These are phyloP conservation scores for Helichrysum umbraculigerum DNA, from an alignment of 129 eudicot species.

Conservation along the genomic window DNA sequence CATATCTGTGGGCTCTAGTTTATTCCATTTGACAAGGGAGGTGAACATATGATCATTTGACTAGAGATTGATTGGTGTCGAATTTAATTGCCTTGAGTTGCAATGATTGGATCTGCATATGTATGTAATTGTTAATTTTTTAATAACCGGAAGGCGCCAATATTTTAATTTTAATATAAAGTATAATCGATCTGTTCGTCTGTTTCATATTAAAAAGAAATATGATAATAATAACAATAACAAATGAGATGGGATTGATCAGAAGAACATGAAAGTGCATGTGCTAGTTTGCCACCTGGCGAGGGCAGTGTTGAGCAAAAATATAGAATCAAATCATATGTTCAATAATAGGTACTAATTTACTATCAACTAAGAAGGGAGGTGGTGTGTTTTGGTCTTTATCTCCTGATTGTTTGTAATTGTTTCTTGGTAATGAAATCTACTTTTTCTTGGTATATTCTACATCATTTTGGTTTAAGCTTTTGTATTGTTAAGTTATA, in stretches of 20 bases:
- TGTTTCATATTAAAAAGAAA: conserved; percentile 15
- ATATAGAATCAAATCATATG: conserved; percentile 9
- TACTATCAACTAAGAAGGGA: no score
- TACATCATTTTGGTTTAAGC: background rate
- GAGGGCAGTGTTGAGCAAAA: background rate
- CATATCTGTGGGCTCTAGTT: conserved; percentile 27
- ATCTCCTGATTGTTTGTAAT: no score
- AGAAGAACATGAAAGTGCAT: conserved; percentile 34
- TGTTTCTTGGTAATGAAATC: no score
- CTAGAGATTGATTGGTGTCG: conserved; percentile 38
- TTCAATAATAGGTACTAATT: background rate
- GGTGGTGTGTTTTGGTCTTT: no score
- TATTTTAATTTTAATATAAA: background rate
- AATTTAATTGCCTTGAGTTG: conserved; percentile 9
- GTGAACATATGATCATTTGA: conserved; percentile 27
- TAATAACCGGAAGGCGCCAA: background rate
- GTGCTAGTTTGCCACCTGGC: conserved; percentile 32
- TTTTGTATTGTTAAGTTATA: background rate
- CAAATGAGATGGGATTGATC: conserved; percentile 25
- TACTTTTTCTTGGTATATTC: no score
- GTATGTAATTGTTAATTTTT: background rate
- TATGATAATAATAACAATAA: background rate
- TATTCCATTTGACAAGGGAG: conserved; percentile 23
- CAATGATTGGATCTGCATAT: conserved; percentile 24
- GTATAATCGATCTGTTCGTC: background rate